Conservation (phyloP, 2,329 filamentous ascomycete genomes). For the Akanthomyces dipterigenus region DNA sequence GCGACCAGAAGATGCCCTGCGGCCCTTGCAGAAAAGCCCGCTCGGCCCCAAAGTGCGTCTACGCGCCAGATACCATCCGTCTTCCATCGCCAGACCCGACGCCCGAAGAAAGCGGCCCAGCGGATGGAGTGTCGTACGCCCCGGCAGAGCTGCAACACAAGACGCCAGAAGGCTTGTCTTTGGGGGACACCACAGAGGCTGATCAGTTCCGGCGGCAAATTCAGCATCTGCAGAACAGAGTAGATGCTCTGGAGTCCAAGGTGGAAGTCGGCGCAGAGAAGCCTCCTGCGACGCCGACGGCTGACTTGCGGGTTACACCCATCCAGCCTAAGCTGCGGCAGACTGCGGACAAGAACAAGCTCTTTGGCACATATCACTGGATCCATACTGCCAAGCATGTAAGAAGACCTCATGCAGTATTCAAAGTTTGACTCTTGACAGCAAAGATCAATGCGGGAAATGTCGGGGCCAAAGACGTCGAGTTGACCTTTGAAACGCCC, state of each 20-base stretch:
- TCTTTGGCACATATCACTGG: slow-evolving; percentile 8
- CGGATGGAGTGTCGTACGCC: neutral
- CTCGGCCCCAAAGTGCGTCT: slow-evolving; percentile 1
- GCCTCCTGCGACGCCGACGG: neutral
- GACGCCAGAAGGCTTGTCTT: neutral
- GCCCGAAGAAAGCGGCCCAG: neutral
- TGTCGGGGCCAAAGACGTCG: slow-evolving; percentile 3
- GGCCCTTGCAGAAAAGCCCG: slow-evolving; percentile 1
- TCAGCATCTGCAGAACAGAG: neutral
- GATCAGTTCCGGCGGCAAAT: neutral
- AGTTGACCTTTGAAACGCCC: slow-evolving; percentile 6
- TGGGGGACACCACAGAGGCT: neutral
- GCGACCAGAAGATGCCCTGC: slow-evolving; percentile 5
- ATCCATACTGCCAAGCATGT: slow-evolving; percentile 4
- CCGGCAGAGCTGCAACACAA: neutral
- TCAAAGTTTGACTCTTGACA: neutral
- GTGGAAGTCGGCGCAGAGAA: neutral
- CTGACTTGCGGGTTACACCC: neutral
- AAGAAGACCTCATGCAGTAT: neutral
- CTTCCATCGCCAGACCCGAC: neutral
- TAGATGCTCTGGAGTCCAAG: neutral
- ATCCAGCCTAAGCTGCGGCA: neutral
- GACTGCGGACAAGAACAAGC: slow-evolving; percentile 5
- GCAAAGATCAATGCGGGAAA: neutral
- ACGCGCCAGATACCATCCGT: neutral